Conservation (phyloP, 129 eudicot species). For the Sambucus nigra region DNA sequence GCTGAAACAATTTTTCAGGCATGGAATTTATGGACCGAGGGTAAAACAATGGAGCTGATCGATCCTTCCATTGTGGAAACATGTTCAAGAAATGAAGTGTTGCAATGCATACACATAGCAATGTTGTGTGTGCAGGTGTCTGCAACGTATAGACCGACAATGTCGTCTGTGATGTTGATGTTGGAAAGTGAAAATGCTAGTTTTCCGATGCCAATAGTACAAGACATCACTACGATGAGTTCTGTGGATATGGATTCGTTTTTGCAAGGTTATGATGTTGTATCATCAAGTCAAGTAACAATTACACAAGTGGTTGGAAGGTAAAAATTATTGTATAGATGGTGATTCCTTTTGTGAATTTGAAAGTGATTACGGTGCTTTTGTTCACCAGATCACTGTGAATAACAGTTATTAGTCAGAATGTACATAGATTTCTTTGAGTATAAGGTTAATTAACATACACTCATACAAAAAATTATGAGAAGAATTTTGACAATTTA, state of each 20-base stretch:
- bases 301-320: constrained; percentile 9
- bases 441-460: too few relatives aligned
- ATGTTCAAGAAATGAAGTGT: constrained; percentile 29
- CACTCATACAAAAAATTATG: too few relatives aligned
- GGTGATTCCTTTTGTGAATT: neutral
- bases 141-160: constrained; percentile 61
- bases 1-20: constrained; percentile 37
- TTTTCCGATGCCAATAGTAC: constrained; percentile 57
- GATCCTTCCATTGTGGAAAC: constrained; percentile 39
- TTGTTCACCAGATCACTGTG: neutral
- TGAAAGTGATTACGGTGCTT: neutral
- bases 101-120: constrained; percentile 65
- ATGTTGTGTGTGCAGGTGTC: constrained; percentile 72
- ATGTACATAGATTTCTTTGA: too few relatives aligned
- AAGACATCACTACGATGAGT: constrained; percentile 43
- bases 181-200: constrained; percentile 58
- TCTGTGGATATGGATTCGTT: constrained; percentile 36
- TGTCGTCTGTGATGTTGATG: constrained; percentile 77
- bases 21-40: constrained; percentile 73
- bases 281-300: constrained; percentile 24
- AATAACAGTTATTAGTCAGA: neutral
- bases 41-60: constrained; percentile 36
- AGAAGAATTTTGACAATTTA: too few relatives aligned
- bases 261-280: constrained; percentile 37
- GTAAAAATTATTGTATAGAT: neutral